A percentile compares a stretch with the other conserved stretches of the same genome.
phyloP scores from a whole-genome alignment of 805 yeast species.

The Monosporozyma yasuniensis region DNA sequence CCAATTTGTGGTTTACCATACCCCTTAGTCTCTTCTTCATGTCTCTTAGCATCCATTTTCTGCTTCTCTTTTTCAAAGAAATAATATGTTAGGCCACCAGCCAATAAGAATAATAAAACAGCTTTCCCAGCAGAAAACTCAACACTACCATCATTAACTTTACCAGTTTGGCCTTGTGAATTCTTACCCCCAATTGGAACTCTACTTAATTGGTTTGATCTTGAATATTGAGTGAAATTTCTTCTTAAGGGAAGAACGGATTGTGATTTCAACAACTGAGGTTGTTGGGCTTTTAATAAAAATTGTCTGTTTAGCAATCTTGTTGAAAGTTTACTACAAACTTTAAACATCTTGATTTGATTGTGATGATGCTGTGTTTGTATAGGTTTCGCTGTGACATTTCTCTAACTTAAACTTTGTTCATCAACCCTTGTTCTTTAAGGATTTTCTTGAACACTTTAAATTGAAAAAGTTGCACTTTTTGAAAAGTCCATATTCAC shows the following conservation, averaged over 20 bases:
- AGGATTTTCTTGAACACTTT: not conserved
- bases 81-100: conserved; percentile 65
- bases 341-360: not conserved
- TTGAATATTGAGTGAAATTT: not conserved
- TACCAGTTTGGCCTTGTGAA: conserved; percentile 26
- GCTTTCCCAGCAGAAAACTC: conserved; percentile 87
- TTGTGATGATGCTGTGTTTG: not conserved
- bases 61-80: conserved; percentile 71
- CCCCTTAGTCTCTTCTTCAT: conserved; percentile 79
- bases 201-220: conserved; percentile 52
- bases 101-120: conserved; percentile 50
- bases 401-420: not conserved
- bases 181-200: conserved; percentile 53
- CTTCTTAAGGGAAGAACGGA: not conserved
- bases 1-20: conserved; percentile 90
- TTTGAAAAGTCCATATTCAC: not conserved
- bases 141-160: conserved; percentile 34
- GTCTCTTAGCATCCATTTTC: conserved; percentile 61
- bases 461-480: not conserved
- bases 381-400: not conserved
- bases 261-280: not conserved
- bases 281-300: not conserved
- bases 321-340: not conserved
- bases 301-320: not conserved
- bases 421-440: not conserved